Evolutionary conservation across 345 rosid species (phyloP).

Genomic region (Gossypium rotundifolium): DNA sequence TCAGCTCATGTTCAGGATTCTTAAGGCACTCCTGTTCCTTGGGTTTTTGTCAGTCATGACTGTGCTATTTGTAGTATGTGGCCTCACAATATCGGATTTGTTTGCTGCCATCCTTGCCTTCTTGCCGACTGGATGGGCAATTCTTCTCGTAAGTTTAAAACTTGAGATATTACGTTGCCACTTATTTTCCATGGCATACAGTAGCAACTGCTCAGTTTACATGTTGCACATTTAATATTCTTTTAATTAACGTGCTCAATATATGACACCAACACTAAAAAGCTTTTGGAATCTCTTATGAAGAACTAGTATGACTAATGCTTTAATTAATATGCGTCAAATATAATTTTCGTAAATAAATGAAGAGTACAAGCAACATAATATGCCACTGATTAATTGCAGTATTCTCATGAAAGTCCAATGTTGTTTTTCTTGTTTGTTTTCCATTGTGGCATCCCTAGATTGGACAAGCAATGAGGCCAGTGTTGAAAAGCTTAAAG

Average conservation of each 20-base stretch:
- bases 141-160: slow-evolving; percentile 63
- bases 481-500: slow-evolving; percentile 39
- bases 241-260: not conserved
- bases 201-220: not conserved
- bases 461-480: slow-evolving; percentile 73
- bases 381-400: not conserved
- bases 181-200: not conserved
- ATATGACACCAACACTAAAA: not conserved
- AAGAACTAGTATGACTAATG: not conserved
- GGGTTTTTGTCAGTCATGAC: slow-evolving; percentile 87
- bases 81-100: slow-evolving; percentile 63
- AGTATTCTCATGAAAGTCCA: not conserved
- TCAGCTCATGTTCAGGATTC: slow-evolving; percentile 88
- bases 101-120: slow-evolving; percentile 75
- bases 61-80: slow-evolving; percentile 56
- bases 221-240: not conserved
- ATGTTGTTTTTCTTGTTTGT: not conserved
- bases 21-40: slow-evolving; percentile 89
- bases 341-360: not conserved
- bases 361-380: not conserved
- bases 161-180: not conserved
- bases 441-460: slow-evolving; percentile 8
- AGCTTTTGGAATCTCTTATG: not conserved
- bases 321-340: not conserved
- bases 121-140: slow-evolving; percentile 86